Evolutionary conservation across 2,329 filamentous ascomycete genomes (phyloP).

Genomic region (Epichloe sibirici): DNA sequence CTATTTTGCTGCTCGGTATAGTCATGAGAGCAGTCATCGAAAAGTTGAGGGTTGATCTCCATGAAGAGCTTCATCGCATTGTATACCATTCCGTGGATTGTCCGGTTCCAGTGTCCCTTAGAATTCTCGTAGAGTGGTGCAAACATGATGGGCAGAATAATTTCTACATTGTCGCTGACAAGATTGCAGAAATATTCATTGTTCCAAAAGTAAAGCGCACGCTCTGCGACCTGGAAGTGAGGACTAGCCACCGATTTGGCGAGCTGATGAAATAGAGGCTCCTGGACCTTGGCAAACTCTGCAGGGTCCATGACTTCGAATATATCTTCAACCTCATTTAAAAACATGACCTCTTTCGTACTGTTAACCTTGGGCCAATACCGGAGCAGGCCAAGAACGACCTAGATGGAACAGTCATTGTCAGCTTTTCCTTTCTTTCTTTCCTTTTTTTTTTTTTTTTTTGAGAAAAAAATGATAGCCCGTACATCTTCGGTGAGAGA

Average conservation of each 20-base stretch:
- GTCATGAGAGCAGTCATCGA: constrained; percentile 96
- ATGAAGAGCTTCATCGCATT: constrained; percentile 99
- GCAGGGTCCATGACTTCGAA: constrained; percentile 99
- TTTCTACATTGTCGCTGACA: constrained; percentile 96
- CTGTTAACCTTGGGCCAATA: constrained; percentile 99
- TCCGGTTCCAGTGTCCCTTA: constrained; percentile 99
- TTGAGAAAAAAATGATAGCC: no score
- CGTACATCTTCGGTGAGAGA: constrained; percentile 85
- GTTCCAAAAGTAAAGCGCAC: constrained; percentile 99
- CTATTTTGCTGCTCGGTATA: constrained; percentile 95
- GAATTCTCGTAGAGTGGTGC: constrained; percentile 96
- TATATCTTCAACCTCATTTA: constrained; percentile 98
- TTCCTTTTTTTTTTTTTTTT: constrained; percentile 15
- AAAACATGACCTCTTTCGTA: constrained; percentile 99
- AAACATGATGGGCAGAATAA: constrained; percentile 98
- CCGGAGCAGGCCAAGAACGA: constrained; percentile 83
- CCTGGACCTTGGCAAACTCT: constrained; percentile 97
- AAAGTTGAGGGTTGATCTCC: constrained; percentile 97
- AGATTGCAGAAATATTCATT: constrained; percentile 99
- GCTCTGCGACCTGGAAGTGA: constrained; percentile 96
- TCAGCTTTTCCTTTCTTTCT: neutral
- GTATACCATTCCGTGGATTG: constrained; percentile 99
- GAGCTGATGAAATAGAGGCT: constrained; percentile 91
- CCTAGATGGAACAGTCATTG: constrained; percentile 33
- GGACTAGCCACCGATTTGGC: constrained; percentile 97